Base-by-base conservation (phyloP, 2,329 filamentous ascomycete genomes). In the Calonectria leucothoes region DNA sequence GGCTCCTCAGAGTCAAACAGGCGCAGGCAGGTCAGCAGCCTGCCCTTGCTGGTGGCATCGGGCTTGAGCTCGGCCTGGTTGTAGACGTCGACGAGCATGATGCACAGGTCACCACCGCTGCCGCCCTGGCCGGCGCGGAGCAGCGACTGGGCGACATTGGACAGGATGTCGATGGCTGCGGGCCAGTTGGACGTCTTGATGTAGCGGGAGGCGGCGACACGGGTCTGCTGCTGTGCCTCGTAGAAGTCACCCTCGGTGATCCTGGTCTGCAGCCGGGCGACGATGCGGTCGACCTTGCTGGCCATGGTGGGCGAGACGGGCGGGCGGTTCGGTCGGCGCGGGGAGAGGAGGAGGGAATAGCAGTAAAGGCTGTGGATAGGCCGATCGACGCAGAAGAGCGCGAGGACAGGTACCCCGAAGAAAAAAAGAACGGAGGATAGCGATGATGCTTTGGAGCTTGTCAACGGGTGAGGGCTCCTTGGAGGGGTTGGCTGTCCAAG, bases 221-320 rank as follows among this genome's bases (percentile, higher is more conserved):
- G 95, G 78, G 98, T 95, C 88, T 99, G 97, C 86, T 99, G 97
- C 87, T 98, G 96, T 72, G 97, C 97, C 90, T 99, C 97, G 88
- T 99, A 99, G 89, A 92, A 98, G 83, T 97, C 93, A 81, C 96
- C 96, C 85, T 97, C 95, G 78, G 92, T 89, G 85, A 98, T 98
- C 85, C 95, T 96, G 85, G 94, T 89, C 86, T 96, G 94, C 84
- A 98, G 93, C 31, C 90, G 89, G 71, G 88, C 83, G 79, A 92
- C 91, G 84, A 92, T 92, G 57, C 83, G 83, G 52, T 86, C 83
- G 77, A 85, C 84, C 76, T 86, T 85, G 80, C 76, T 85, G 66
- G 84, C 83, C 84, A 86, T 86, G 72, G 48, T 77, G 71, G 72
- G 55, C 31, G 59, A n/a, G 29, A 49, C 29, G 6, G 20, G 42